Base-by-base conservation (phyloP, 1,284 basidiomycete genomes). In the Tilletia indica region DNA sequence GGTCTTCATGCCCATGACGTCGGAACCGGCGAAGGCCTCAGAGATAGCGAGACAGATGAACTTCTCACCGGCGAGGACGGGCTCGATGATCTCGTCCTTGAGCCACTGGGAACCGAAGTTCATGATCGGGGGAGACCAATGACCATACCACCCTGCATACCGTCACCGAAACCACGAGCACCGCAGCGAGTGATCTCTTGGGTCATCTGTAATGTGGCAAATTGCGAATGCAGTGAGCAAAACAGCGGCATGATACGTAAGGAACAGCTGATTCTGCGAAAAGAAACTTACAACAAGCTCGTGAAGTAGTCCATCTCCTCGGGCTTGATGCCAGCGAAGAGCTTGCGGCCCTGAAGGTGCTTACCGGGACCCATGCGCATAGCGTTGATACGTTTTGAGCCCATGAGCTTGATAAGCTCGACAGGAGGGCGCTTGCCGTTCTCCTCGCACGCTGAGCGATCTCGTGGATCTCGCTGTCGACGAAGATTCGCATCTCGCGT, bases 21-120 rank as follows among this genome's bases (percentile, higher is more conserved):
- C 94, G 75, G 91, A 93, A 4, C 94, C 94, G 3, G 94, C 95
- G 78, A 92, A 93, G 0, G 95, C 93, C 84, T 93, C 91, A n/a
- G 89, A 89, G 74, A 97, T 91, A 42, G 94, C 94, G 69, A 98
- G 87, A 76, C 90, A 86, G 80, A 89, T 89, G 72, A 93, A 94
- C 85, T 93, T 95, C 84, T 91, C 91, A 25, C 91, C 93, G 11
- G 88, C 86, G 58, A 97, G 87, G 3, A 95, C 89, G 31, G 93
- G 92, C 49, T 92, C 90, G 31, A 96, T 87, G 72, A 97, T 87
- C 80, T 89, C 89, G 72, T 90, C 89, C 83, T 91, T 91, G 45
- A 95, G 85, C 78, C 90, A 92, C 21, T 91, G 88, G 36, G 88
- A 89, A 38, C 91, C 93, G 79, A 93, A 95, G 86, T 94, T 93